Percentiles rank a stretch among this genome's conserved stretches.
Conservation (phyloP, 176 grass and related monocot genomes). For the Ensete ventricosum region DNA sequence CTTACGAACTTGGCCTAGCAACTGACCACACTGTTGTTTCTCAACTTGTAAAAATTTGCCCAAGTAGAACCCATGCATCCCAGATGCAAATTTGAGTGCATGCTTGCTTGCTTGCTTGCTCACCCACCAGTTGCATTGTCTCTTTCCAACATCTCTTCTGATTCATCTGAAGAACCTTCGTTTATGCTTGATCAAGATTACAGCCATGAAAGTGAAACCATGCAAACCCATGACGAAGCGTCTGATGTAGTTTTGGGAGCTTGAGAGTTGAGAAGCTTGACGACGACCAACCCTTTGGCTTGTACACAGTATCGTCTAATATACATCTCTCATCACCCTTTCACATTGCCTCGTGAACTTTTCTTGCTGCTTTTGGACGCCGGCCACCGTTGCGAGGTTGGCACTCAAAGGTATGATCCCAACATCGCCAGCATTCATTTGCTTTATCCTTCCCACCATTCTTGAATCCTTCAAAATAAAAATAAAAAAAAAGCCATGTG, state of each 20-base stretch:
- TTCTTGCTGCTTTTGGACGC: neutral
- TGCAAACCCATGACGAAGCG: neutral
- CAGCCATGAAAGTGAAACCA: neutral
- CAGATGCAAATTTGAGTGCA: too few relatives aligned
- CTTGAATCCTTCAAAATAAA: neutral
- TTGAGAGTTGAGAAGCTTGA: neutral
- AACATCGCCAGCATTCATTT: neutral
- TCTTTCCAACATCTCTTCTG: too few relatives aligned
- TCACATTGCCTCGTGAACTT: neutral
- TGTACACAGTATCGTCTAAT: neutral
- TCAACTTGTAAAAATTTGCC: too few relatives aligned
- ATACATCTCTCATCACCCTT: neutral
- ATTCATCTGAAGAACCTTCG: too few relatives aligned
- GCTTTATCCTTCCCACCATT: neutral
- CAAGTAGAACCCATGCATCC: too few relatives aligned
- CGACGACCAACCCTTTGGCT: neutral
- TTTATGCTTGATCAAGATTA: neutral
- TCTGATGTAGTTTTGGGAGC: neutral
- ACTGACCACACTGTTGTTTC: too few relatives aligned
- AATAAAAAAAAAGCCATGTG: neutral
- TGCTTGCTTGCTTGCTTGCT: too few relatives aligned
- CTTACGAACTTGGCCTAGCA: too few relatives aligned
- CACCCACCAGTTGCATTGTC: too few relatives aligned
- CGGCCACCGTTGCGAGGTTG: neutral
- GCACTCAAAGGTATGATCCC: neutral